Evolutionary conservation across 2,329 filamentous ascomycete species (phyloP).

Genomic region (Parastagonospora avenae): DNA sequence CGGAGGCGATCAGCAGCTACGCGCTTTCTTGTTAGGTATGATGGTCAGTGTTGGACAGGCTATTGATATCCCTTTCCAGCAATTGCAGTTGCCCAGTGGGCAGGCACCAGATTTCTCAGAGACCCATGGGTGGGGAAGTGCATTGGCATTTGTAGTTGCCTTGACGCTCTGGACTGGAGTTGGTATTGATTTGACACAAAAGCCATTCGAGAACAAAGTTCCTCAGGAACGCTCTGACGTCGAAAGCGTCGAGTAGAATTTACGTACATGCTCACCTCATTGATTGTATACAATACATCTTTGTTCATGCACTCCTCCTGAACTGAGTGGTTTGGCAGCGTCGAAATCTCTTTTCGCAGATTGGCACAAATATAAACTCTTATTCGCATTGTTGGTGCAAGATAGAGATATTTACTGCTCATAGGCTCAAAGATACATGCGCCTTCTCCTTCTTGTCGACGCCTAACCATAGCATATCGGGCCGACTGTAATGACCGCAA

Average conservation of each 20-base stretch:
- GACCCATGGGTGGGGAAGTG: conserved; percentile 8
- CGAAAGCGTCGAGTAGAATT: background rate
- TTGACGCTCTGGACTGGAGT: conserved; percentile 12
- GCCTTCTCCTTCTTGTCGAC: conserved; percentile 44
- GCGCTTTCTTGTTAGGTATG: too few relatives aligned
- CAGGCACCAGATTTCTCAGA: conserved; percentile 9
- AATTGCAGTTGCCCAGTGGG: conserved; percentile 12
- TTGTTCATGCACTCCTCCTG: too few relatives aligned
- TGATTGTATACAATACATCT: too few relatives aligned
- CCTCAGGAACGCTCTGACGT: background rate
- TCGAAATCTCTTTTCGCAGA: too few relatives aligned
- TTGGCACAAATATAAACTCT: too few relatives aligned
- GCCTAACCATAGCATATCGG: conserved; percentile 59
- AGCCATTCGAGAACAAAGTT: background rate
- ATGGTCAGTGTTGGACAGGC: too few relatives aligned
- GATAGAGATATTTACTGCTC: too few relatives aligned
- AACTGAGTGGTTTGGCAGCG: too few relatives aligned
- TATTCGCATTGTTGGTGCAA: too few relatives aligned
- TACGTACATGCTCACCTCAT: too few relatives aligned
- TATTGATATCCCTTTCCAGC: conserved; percentile 9
- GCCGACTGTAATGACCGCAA: conserved; percentile 57
- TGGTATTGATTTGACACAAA: conserved; percentile 1
- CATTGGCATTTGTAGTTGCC: conserved; percentile 12
- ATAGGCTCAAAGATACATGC: conserved; percentile 11
- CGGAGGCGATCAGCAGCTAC: too few relatives aligned